Percentiles rank a stretch among this genome's conserved stretches.
These are phyloP conservation scores for Lactarius hatsudake DNA, from an alignment of 768 basidiomycete genomes.

Conservation along the genomic window DNA sequence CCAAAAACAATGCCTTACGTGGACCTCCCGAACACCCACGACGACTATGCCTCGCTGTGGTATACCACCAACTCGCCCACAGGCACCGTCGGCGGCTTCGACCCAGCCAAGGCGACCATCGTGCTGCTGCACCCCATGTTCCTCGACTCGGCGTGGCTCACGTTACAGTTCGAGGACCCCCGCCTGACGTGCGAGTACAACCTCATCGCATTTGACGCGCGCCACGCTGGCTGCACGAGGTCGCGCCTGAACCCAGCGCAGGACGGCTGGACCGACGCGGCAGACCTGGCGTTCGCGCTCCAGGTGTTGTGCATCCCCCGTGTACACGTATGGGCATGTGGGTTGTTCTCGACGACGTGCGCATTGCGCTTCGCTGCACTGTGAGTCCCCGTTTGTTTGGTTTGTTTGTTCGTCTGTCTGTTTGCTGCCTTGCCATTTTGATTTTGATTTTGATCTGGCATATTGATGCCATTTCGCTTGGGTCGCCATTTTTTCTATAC, in stretches of 20 bases:
- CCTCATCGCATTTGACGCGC: conserved; percentile 32
- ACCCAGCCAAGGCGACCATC: conserved; percentile 30
- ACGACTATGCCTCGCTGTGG: conserved; percentile 31
- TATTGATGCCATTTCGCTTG: too few species aligned
- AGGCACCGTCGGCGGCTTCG: conserved; percentile 29
- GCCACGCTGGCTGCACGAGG: conserved; percentile 28
- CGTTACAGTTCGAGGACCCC: conserved; percentile 31
- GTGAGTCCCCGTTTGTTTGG: conserved; percentile 12
- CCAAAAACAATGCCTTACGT: conserved; percentile 27
- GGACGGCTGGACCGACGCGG: conserved; percentile 33
- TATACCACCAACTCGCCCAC: conserved; percentile 32
- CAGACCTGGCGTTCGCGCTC: conserved; percentile 31
- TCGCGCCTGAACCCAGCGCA: conserved; percentile 26
- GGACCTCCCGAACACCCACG: conserved; percentile 22
- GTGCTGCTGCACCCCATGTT: conserved; percentile 31
- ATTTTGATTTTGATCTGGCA: neutral
- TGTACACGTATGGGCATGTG: conserved; percentile 32
- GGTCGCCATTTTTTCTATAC: too few species aligned
- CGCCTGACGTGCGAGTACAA: conserved; percentile 29
- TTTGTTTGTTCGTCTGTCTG: neutral
- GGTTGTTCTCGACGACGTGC: conserved; percentile 29
- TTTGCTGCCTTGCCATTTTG: too few species aligned
- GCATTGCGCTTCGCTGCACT: conserved; percentile 31
- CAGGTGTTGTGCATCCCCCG: conserved; percentile 30
- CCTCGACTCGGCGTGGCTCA: conserved; percentile 31